Conservation (phyloP, 176 grass and related monocot species). For the Carex littledalei region DNA sequence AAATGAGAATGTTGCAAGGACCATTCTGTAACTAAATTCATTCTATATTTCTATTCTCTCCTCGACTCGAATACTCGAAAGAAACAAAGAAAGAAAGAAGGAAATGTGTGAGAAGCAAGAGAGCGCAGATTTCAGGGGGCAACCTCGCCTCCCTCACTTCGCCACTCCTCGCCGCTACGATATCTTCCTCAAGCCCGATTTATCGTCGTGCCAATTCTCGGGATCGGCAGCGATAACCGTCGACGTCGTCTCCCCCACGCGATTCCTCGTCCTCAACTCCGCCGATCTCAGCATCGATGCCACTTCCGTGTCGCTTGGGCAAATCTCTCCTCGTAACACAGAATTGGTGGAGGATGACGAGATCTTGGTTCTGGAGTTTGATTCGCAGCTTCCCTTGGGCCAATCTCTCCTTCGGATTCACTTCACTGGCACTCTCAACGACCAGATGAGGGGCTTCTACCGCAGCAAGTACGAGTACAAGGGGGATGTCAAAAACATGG, state of each 20-base stretch:
- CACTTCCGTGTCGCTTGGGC: constrained; percentile 34
- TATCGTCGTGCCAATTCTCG: constrained; percentile 46
- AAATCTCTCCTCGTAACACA: constrained; percentile 1
- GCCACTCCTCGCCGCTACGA: constrained; percentile 47
- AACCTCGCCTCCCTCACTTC: constrained; percentile 52
- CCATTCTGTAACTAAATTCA: too few species aligned
- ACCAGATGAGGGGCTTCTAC: constrained; percentile 79
- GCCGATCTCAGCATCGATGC: constrained; percentile 46
- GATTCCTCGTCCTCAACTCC: constrained; percentile 72
- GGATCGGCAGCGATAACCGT: constrained; percentile 37
- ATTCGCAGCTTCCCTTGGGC: constrained; percentile 32
- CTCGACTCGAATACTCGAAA: too few species aligned
- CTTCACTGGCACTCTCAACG: constrained; percentile 55
- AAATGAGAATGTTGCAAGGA: too few species aligned
- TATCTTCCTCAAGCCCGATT: constrained; percentile 45
- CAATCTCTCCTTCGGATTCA: constrained; percentile 47
- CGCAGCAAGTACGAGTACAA: constrained; percentile 44
- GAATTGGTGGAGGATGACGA: constrained; percentile 42
- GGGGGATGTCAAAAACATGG: constrained; percentile 57
- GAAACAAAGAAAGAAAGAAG: too few species aligned
- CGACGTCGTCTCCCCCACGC: constrained; percentile 37
- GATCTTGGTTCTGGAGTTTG: constrained; percentile 55
- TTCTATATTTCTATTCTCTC: too few species aligned
- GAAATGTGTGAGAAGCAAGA: neutral
- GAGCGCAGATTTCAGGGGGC: constrained; percentile 30